Conservation (phyloP, 148 eudicot species). For the Diospyros lotus region DNA sequence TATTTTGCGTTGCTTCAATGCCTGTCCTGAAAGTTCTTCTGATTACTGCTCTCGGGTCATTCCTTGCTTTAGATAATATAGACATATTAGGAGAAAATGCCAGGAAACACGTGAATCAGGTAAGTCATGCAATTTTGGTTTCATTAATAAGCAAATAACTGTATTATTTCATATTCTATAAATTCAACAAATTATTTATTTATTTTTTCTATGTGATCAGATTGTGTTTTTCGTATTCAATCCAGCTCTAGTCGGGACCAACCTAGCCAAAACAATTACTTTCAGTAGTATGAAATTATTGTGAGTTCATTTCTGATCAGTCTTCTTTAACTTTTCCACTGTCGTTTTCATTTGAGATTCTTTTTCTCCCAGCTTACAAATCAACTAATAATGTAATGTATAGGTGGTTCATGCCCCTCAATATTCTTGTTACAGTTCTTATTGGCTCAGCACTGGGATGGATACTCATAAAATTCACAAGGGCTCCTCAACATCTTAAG, state of each 20-base stretch:
- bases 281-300: slow-evolving; percentile 23
- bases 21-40: slow-evolving; percentile 45
- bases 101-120: slow-evolving; percentile 31
- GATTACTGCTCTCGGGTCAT: slow-evolving; percentile 38
- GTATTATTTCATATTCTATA: not conserved
- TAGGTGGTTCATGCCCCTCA: slow-evolving; percentile 58
- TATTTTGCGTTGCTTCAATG: slow-evolving; percentile 36
- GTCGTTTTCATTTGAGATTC: not conserved
- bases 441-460: slow-evolving; percentile 44
- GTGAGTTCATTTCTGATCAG: slow-evolving; percentile 18
- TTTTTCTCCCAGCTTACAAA: not conserved
- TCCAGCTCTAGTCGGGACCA: slow-evolving; percentile 41
- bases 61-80: slow-evolving; percentile 33
- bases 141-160: not conserved
- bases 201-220: slow-evolving; percentile 12
- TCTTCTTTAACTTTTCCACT: not conserved
- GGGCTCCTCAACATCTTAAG: slow-evolving; percentile 36
- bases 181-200: not conserved
- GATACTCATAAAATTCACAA: slow-evolving; percentile 32
- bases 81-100: slow-evolving; percentile 36
- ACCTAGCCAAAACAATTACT: slow-evolving; percentile 39
- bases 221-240: slow-evolving; percentile 43
- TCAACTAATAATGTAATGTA: not conserved
- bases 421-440: slow-evolving; percentile 35
- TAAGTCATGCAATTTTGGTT: slow-evolving; percentile 5